Evolutionary conservation across 257 asterid species (phyloP), one percentile per base, ranked within the genome.

Genomic region (Solanum tarijense): DNA sequence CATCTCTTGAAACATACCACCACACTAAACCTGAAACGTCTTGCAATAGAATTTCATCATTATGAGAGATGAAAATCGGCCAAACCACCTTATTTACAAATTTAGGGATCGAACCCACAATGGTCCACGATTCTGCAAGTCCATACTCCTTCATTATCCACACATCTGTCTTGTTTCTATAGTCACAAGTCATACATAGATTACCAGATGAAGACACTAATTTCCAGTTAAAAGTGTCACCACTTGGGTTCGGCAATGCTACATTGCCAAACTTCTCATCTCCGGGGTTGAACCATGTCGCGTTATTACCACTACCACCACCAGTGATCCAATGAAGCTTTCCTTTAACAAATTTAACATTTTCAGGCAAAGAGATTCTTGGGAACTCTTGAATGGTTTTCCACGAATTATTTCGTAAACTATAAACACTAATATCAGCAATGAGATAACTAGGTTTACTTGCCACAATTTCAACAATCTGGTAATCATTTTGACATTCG

Each of bases 401-500:
- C 93, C 91, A 91, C 3, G 91, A 87, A 86, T 86, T 62, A 20
- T 34, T 39, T 35, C 87, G 87, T 13, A 68, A 74, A 81, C 92
- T 90, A 86, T 89, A 91, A 39, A 90, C 83, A 62, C 85, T 78
- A 4, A 88, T 86, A 16, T 46, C 9, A 35, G 14, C 55, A 27
- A 27, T 32, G 7, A 35, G 25, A 71, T 6, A 38, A 75, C 7
- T 10, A 88, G 6, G 48, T 83, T 39, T 38, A 66, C 6, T 18
- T 1, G 31, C 29, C 83, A 21, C 58, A 38, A 76, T 43, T 85
- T 87, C 86, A 12, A 91, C 87, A 13, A 89, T 89, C 27, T 86
- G 90, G 25, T 90, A 90, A 84, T 94, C 94, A 86, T 90, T 91
- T 9, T 43, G 91, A 2, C 86, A 86, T 58, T 88, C 86, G 72